Evolutionary conservation across 2,329 filamentous ascomycete genomes (phyloP), one percentile per base, ranked within the genome.

Genomic region (Trichophyton schoenleinii): DNA sequence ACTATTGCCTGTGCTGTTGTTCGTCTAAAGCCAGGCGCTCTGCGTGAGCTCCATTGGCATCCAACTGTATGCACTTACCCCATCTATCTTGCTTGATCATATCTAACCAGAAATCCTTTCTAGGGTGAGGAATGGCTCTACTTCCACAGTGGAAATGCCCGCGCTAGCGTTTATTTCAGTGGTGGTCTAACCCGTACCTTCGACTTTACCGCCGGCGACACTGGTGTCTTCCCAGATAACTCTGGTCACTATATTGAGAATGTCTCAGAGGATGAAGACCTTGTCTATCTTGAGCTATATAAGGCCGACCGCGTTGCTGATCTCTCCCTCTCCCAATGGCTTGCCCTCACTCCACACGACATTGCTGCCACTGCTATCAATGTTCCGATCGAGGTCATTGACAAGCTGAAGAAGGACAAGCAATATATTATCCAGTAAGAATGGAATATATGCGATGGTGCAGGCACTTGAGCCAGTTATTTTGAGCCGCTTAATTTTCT

Each of bases 101-200:
- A 44, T 57, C 15, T n/a, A 15, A n/a, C 20, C 5, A 9, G 9
- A 55, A 22, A 15, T 59, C 41, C 59, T 44, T 22, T 8, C 6
- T 62, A 85, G 81, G 82, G 83, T 4, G 83, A 87, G 66, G 85
- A 88, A 70, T 88, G 86, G 85, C 72, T 88, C 1, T 88, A 87
- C 72, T 88, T 88, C 74, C 83, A 86, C 68, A 75, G 81, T 62
- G 86, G 85, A 25, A 72, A 77, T 1, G 85, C 76, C 0, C 80
- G 81, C 31, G 85, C 84, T 0, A 87, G 84, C 0, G 81, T 86
- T 1, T 88, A 87, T 69, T 82, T 83, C 58, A 85, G 84, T 5
- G 80, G 78, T 66, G 74, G 77, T 11, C 81, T 81, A 60, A 79
- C 85, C 2, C 79, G 85, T 4, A 88, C 85, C 0, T 87, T 87